Conservation (phyloP, 2,329 filamentous ascomycete genomes). For the Colletotrichum karsti region DNA sequence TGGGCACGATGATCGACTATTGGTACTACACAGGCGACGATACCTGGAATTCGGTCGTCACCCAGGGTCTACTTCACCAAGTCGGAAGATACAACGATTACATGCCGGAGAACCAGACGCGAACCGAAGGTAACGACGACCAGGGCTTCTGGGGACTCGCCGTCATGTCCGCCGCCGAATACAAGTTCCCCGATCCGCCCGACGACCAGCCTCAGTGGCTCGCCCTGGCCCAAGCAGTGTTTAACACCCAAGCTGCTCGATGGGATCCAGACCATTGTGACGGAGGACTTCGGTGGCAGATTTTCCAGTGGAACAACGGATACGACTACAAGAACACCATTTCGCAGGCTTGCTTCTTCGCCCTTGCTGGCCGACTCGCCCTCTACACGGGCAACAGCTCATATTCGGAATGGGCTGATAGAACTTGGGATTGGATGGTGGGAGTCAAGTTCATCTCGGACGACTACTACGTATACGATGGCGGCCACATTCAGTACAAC, state of each 20-base stretch:
- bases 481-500: constrained; percentile 63
- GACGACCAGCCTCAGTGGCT: constrained; percentile 70
- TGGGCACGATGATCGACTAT: constrained; percentile 79
- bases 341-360: constrained; percentile 70
- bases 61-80: constrained; percentile 77
- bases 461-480: constrained; percentile 70
- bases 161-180: constrained; percentile 76
- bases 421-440: constrained; percentile 75
- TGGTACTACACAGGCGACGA: constrained; percentile 84
- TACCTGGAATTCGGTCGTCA: constrained; percentile 74
- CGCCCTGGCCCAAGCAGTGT: constrained; percentile 79
- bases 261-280: constrained; percentile 76
- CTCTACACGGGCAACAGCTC: constrained; percentile 81
- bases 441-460: constrained; percentile 65
- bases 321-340: constrained; percentile 81
- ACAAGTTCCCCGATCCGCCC: constrained; percentile 70
- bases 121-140: constrained; percentile 77
- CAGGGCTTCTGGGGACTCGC: constrained; percentile 80
- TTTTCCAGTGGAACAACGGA: constrained; percentile 83
- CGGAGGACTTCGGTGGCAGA: constrained; percentile 87
- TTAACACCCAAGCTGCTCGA: constrained; percentile 78
- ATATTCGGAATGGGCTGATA: constrained; percentile 81
- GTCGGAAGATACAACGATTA: constrained; percentile 77
- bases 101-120: constrained; percentile 78
- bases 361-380: constrained; percentile 72